Conservation (phyloP, 2,329 filamentous ascomycete species). For the Tolypocladium ophioglossoides region DNA sequence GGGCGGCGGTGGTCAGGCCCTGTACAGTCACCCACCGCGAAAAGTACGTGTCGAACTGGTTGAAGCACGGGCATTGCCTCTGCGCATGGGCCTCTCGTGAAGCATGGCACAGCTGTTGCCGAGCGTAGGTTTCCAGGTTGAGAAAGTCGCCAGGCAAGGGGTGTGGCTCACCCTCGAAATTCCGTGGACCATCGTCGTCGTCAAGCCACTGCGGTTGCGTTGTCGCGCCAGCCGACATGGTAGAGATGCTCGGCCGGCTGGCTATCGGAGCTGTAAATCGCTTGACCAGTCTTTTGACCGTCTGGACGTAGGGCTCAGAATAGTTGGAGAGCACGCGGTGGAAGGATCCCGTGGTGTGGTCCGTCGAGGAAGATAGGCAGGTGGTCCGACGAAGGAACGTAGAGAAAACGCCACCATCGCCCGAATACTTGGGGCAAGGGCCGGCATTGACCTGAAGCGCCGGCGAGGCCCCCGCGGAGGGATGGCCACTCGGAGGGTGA, state of each 20-base stretch:
- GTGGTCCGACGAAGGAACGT: conserved; percentile 22
- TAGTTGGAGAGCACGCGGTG: conserved; percentile 21
- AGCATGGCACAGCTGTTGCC: conserved; percentile 9
- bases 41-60: conserved; percentile 10
- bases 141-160: conserved; percentile 41
- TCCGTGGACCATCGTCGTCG: conserved; percentile 15
- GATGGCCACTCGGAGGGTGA: background rate
- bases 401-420: conserved; percentile 8
- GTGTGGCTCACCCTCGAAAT: conserved; percentile 10
- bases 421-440: background rate
- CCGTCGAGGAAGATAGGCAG: conserved; percentile 26
- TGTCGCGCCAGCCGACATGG: conserved; percentile 7
- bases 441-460: background rate
- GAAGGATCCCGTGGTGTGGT: conserved; percentile 25
- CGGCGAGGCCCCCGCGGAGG: background rate
- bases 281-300: conserved; percentile 28
- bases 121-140: conserved; percentile 14
- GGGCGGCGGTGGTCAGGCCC: conserved; percentile 12
- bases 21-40: conserved; percentile 19
- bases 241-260: conserved; percentile 12
- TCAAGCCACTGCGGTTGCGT: conserved; percentile 14
- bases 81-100: conserved; percentile 12
- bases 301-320: conserved; percentile 21
- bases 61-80: conserved; percentile 18
- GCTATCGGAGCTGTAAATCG: conserved; percentile 22